Percentiles rank a stretch among this genome's conserved stretches.
phyloP scores from a whole-genome alignment of 2,329 filamentous ascomycete genomes.

The Diaporthe sp. region DNA sequence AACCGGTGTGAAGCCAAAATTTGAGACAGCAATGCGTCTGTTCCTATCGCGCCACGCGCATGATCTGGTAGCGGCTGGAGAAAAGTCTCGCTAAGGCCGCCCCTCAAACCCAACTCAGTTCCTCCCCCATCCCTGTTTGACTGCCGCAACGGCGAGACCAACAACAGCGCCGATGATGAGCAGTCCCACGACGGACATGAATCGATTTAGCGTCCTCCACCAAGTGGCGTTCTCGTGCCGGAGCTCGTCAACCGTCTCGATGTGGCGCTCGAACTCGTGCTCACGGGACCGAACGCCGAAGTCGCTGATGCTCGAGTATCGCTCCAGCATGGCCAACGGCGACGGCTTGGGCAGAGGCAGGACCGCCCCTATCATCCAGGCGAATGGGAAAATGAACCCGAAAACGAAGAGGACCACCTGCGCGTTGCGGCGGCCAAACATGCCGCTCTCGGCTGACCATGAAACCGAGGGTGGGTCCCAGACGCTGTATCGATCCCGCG shows the following conservation, averaged over 20 bases:
- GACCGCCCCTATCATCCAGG: slow-evolving; percentile 85
- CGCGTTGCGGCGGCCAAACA: slow-evolving; percentile 77
- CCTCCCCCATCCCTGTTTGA: slow-evolving; percentile 62
- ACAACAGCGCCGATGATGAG: slow-evolving; percentile 67
- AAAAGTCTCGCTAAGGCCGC: slow-evolving; percentile 1
- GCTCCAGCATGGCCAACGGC: slow-evolving; percentile 64
- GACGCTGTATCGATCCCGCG: slow-evolving; percentile 66
- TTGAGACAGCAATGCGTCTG: slow-evolving; percentile 12
- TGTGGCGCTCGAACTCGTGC: slow-evolving; percentile 51
- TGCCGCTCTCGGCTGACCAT: slow-evolving; percentile 71
- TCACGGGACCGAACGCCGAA: slow-evolving; percentile 50
- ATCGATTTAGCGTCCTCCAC: slow-evolving; percentile 72
- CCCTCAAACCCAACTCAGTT: slow-evolving; percentile 17
- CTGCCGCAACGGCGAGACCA: slow-evolving; percentile 65
- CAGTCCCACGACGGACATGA: slow-evolving; percentile 69
- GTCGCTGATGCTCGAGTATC: slow-evolving; percentile 55
- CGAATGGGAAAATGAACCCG: slow-evolving; percentile 84
- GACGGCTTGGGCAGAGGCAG: slow-evolving; percentile 77
- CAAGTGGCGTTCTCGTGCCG: slow-evolving; percentile 67
- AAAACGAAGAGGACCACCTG: slow-evolving; percentile 82
- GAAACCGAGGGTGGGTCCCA: slow-evolving; percentile 82
- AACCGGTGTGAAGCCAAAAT: slow-evolving; percentile 2
- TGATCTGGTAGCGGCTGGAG: slow-evolving; percentile 2
- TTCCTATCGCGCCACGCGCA: neutral
- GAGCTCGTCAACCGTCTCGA: slow-evolving; percentile 56